Base-by-base conservation (phyloP, 345 rosid species). In the Gossypium australe region DNA sequence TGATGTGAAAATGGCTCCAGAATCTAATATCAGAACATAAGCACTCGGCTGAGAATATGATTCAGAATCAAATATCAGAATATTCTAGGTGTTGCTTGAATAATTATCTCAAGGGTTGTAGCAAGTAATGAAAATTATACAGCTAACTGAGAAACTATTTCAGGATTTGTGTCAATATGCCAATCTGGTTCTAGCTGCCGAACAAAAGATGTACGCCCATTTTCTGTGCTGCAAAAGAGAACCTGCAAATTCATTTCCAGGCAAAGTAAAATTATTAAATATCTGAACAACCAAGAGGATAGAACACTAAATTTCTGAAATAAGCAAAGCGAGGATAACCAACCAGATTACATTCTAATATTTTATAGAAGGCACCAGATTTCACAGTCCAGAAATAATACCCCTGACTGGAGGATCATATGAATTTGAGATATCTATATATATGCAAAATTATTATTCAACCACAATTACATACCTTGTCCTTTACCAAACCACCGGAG, bases 101-200 rank as follows among this genome's bases (percentile, higher is more conserved):
- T 16, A 3, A 11, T 25, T 22, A 14, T 25, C 17, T 16, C 17
- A 20, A 47, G 67, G 43, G 48, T 14, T n/a, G 27, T 7, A 41
- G 70, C 45, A 60, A 22, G 77, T 17, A 11, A 74, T 24, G 67
- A 76, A 51, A 51, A 73, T 65, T 77, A 72, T 90, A 96, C 99
- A 82, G 99, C 88, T 79, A 96, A 85, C 74, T 90, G 99, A 56
- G 89, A 80, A 73, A 82, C 76, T 71, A 93, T 82, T 80, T 96
- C 97, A 25, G 86, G 89, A 77, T 87, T 93, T 43, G 97, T 82
- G 78, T 96, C 97, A 9, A 96, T 88, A 84, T 96, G 99, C 98
- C 99, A 96, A 77, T 93, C 98, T 49, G 99, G 99, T 79, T 93
- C 99, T 68, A 96, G 92, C 68, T 96, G 99, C 66, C 98, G 88